Evolutionary conservation across 2,329 filamentous ascomycete species (phyloP), one percentile per base, ranked within the genome.

Genomic region (Penicillium decumbens): DNA sequence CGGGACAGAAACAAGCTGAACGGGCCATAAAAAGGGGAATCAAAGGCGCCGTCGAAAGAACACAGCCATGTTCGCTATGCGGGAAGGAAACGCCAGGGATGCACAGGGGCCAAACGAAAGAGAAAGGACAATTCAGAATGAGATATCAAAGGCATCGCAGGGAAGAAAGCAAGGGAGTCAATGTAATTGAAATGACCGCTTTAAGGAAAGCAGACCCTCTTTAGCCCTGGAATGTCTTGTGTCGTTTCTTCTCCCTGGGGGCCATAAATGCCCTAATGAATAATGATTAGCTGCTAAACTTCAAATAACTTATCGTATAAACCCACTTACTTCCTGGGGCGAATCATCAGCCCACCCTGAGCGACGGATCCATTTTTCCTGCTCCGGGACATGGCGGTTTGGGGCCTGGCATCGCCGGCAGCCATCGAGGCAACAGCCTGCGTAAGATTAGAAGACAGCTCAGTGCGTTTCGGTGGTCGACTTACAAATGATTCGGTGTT

Each of bases 371-470:
- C 78, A 49, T 73, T 73, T 38, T 77, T 76, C 40, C 67, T 76
- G 59, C 77, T 84, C 44, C 93, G 85, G 53, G 90, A 95, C 90
- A 98, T 96, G 50, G 92, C 33, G 87, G 58, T 87, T 93, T 29
- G 82, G 0, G 93, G 89, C 46, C 81, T 81, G 41, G 75, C 77
- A 57, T 97, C 91, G 24, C 82, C 80, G 1, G 85, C 87, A 32
- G 86, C 82, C 88, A 97, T 95, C 3, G 89, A 95, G 1, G 90
- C 89, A 45, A 98, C 73, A 5, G 91, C 90, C 75, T 78, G 47
- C 15, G 35, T 25, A 38, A 44, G 18, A 29, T 28, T 45, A 60
- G 56, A 20, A 13, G 8, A 6, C 1, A 10, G 32, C 9, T 15
- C 12, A 13, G 8, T 6, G 3, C 3, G 10, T 4, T 20, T n/a